Evolutionary conservation across 768 basidiomycete species (phyloP).

Genomic region (Pleurotus giganteus): DNA sequence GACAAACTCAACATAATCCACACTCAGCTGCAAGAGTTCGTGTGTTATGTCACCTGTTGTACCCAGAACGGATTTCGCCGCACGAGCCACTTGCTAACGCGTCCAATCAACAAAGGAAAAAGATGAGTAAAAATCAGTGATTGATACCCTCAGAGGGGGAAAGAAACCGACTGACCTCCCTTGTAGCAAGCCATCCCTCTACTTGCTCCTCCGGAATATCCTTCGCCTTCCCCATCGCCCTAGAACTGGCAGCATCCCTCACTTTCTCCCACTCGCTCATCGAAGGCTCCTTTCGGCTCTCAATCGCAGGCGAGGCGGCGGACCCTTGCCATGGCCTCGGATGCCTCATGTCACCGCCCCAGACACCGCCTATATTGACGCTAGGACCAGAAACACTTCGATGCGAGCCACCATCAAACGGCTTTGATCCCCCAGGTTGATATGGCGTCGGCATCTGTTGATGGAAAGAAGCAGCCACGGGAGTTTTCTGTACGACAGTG

Average conservation of each 20-base stretch:
- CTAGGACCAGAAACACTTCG: not conserved
- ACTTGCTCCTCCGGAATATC: slow-evolving; percentile 37
- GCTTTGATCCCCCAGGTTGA: too few species aligned
- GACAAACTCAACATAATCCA: slow-evolving; percentile 43
- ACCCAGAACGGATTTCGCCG: slow-evolving; percentile 37
- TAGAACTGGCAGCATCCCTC: not conserved
- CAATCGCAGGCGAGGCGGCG: not conserved
- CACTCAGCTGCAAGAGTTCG: slow-evolving; percentile 39
- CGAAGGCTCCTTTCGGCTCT: not conserved
- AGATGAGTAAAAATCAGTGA: not conserved
- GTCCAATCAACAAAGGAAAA: slow-evolving; percentile 9
- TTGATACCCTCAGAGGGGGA: too few species aligned
- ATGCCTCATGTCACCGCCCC: not conserved
- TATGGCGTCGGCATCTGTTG: not conserved
- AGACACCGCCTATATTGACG: not conserved
- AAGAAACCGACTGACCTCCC: slow-evolving; percentile 1
- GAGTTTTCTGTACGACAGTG: too few species aligned
- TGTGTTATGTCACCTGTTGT: slow-evolving; percentile 39
- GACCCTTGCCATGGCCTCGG: not conserved
- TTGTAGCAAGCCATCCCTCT: slow-evolving; percentile 34
- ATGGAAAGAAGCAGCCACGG: too few species aligned
- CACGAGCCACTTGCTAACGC: slow-evolving; percentile 32
- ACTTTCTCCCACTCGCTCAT: not conserved
- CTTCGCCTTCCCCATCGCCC: slow-evolving; percentile 23
- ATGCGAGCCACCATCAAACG: not conserved